A percentile compares a stretch with the other conserved stretches of the same genome.
Evolutionary conservation across 2,329 filamentous ascomycete species (phyloP).

Genomic region (Trichoderma brevicompactum): DNA sequence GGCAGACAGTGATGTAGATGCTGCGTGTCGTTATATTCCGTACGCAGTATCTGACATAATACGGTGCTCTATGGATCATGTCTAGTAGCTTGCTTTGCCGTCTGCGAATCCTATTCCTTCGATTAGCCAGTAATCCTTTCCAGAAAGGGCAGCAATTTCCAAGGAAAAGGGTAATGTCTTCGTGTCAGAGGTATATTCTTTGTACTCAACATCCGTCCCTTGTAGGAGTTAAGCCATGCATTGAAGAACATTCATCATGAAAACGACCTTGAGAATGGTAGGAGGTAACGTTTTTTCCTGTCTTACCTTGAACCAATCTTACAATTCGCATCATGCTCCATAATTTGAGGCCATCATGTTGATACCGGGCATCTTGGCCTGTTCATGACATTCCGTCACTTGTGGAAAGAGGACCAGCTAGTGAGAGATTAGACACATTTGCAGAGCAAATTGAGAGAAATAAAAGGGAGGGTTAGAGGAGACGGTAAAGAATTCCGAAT

Average conservation of each 20-base stretch:
- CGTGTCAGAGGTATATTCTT: slow-evolving; percentile 41
- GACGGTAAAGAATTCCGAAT: not conserved
- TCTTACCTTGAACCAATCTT: slow-evolving; percentile 6
- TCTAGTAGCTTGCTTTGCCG: too few relatives aligned
- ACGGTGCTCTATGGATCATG: too few relatives aligned
- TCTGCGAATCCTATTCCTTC: not conserved
- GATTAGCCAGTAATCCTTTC: not conserved
- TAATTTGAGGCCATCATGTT: not conserved
- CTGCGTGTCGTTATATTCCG: too few relatives aligned
- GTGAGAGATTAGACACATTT: not conserved
- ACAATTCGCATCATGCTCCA: not conserved
- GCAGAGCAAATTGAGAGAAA: not conserved
- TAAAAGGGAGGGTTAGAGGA: not conserved
- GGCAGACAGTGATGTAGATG: too few relatives aligned
- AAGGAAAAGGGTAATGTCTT: not conserved
- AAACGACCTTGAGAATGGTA: not conserved
- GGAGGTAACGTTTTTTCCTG: too few relatives aligned
- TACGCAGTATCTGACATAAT: too few relatives aligned
- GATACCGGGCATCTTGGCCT: not conserved
- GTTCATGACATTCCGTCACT: not conserved
- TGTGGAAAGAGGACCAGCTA: too few relatives aligned
- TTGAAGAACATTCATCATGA: slow-evolving; percentile 40
- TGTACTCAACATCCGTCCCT: slow-evolving; percentile 33
- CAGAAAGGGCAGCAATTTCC: not conserved
- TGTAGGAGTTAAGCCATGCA: slow-evolving; percentile 42